Evolutionary conservation across 768 basidiomycete species (phyloP).

Genomic region (Myochromella boudieri): DNA sequence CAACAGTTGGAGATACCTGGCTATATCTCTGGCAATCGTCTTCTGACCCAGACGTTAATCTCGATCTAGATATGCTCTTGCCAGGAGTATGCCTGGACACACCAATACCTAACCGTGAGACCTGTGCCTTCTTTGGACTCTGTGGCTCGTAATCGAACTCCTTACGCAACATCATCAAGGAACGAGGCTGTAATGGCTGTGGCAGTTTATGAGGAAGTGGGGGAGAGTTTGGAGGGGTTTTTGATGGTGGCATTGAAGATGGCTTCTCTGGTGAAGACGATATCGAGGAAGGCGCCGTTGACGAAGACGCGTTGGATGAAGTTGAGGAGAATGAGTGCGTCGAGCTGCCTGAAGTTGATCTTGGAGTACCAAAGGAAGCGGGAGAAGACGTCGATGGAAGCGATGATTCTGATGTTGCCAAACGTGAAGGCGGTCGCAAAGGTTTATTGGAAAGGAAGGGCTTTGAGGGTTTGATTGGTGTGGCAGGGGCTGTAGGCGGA

Average conservation of each 20-base stretch:
- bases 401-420: constrained; percentile 37
- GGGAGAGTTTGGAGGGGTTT: constrained; percentile 26
- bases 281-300: constrained; percentile 34
- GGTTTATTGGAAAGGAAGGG: constrained; percentile 37
- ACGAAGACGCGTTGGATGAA: constrained; percentile 41
- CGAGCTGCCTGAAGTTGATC: constrained; percentile 44
- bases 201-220: constrained; percentile 24
- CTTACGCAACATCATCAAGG: constrained; percentile 64
- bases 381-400: constrained; percentile 20
- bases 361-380: constrained; percentile 28
- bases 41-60: constrained; percentile 16
- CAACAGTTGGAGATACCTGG: constrained; percentile 6
- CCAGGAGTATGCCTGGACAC: constrained; percentile 13
- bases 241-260: constrained; percentile 22
- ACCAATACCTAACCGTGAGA: constrained; percentile 17
- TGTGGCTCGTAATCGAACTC: constrained; percentile 75
- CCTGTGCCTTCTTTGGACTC: constrained; percentile 59
- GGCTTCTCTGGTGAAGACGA: constrained; percentile 47
- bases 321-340: constrained; percentile 41
- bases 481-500: constrained; percentile 37
- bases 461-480: constrained; percentile 40
- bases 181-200: constrained; percentile 37
- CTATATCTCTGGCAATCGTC: constrained; percentile 15
- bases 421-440: constrained; percentile 35
- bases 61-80: constrained; percentile 19